Conservation (phyloP, 768 basidiomycete species). For the Nidularia sp. region DNA sequence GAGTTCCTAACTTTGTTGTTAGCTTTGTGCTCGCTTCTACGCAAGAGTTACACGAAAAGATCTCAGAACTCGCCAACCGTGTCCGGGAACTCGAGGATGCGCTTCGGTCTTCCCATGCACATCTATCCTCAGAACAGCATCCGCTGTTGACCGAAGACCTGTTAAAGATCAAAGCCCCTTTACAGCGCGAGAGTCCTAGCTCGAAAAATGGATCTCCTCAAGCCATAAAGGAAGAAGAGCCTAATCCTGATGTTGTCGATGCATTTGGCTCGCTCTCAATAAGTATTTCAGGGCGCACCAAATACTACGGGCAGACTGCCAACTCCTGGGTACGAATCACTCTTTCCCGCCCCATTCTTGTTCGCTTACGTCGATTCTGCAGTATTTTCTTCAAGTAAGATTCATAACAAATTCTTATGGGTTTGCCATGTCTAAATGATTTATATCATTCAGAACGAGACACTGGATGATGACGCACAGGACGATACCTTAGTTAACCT, state of each 20-base stretch:
- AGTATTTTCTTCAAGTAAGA: slow-evolving; percentile 75
- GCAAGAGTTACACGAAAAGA: slow-evolving; percentile 81
- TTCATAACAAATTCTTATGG: not conserved
- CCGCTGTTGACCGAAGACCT: slow-evolving; percentile 71
- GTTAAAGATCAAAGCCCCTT: slow-evolving; percentile 69
- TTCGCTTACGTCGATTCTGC: slow-evolving; percentile 7
- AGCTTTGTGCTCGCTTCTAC: slow-evolving; percentile 80
- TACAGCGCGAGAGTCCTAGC: slow-evolving; percentile 59
- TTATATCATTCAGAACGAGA: slow-evolving; percentile 49
- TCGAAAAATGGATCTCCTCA: slow-evolving; percentile 31
- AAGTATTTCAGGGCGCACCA: slow-evolving; percentile 65
- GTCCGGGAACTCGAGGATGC: slow-evolving; percentile 77
- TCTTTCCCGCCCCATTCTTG: slow-evolving; percentile 1
- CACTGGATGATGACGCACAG: slow-evolving; percentile 49
- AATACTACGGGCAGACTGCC: slow-evolving; percentile 73
- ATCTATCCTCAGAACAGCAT: slow-evolving; percentile 56
- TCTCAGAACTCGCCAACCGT: slow-evolving; percentile 65
- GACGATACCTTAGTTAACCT: slow-evolving; percentile 44
- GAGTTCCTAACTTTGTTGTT: not conserved
- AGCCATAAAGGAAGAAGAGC: slow-evolving; percentile 58
- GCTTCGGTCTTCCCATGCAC: slow-evolving; percentile 54
- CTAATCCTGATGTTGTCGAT: slow-evolving; percentile 65
- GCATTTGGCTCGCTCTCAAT: slow-evolving; percentile 81
- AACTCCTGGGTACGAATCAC: slow-evolving; percentile 63
- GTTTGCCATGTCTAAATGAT: slow-evolving; percentile 1